Evolutionary conservation across 805 yeast genomes (phyloP).

Genomic region (Saccharomycopsis guyanensis): DNA sequence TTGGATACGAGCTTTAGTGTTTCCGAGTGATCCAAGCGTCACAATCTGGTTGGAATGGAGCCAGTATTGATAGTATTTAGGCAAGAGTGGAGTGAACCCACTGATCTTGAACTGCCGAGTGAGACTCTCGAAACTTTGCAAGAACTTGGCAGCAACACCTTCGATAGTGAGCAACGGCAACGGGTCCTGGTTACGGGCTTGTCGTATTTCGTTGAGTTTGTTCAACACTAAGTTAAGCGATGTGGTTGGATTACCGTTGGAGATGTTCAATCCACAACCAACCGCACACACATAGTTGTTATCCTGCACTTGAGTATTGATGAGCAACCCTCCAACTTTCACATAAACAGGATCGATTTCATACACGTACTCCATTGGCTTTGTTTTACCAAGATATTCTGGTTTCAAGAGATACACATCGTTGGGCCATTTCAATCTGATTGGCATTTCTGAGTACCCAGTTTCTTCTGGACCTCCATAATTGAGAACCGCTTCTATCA

Average conservation of each 20-base stretch:
- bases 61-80: slow-evolving; percentile 78
- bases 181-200: slow-evolving; percentile 31
- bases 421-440: slow-evolving; percentile 93
- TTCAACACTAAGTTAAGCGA: slow-evolving; percentile 69
- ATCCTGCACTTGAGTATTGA: slow-evolving; percentile 64
- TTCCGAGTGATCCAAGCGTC: slow-evolving; percentile 44
- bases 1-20: slow-evolving; percentile 51
- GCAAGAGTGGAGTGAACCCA: slow-evolving; percentile 65
- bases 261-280: slow-evolving; percentile 84
- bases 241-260: slow-evolving; percentile 85
- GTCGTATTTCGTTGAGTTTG: slow-evolving; percentile 48
- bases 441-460: slow-evolving; percentile 69
- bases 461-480: slow-evolving; percentile 38
- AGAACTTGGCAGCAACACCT: slow-evolving; percentile 55
- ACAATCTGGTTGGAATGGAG: slow-evolving; percentile 73
- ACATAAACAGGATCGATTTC: slow-evolving; percentile 59
- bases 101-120: slow-evolving; percentile 46
- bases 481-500: slow-evolving; percentile 64
- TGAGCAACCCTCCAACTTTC: slow-evolving; percentile 78
- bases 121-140: slow-evolving; percentile 59
- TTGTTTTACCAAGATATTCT: slow-evolving; percentile 35
- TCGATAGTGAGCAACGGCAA: slow-evolving; percentile 42
- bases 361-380: slow-evolving; percentile 25
- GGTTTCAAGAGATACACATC: slow-evolving; percentile 77
- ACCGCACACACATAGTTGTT: slow-evolving; percentile 58